Percentiles rank a stretch among this genome's conserved stretches.
phyloP scores from a whole-genome alignment of 2,329 filamentous ascomycete genomes.

The Triangularia verruculosa region DNA sequence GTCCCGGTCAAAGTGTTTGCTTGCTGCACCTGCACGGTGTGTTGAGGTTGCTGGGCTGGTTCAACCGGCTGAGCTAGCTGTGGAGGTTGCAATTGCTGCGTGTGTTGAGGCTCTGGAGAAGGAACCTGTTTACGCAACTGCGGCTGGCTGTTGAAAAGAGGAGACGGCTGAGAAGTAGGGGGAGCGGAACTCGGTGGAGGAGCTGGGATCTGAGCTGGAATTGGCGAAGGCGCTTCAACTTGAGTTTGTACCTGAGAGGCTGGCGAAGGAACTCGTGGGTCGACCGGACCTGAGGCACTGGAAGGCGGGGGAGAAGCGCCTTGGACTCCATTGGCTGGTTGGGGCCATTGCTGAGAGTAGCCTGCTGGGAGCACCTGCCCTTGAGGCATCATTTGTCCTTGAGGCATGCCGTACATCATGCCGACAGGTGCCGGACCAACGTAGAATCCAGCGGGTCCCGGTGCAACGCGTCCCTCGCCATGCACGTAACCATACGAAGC shows the following conservation, averaged over 20 bases:
- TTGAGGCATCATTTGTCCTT: conserved; percentile 10
- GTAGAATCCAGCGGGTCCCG: conserved; percentile 24
- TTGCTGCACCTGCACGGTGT: not conserved
- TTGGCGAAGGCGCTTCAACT: not conserved
- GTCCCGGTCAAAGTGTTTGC: not conserved
- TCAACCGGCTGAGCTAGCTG: not conserved
- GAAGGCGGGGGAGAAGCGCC: not conserved
- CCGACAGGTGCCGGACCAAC: conserved; percentile 16
- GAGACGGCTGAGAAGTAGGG: not conserved
- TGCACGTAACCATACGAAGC: conserved; percentile 28
- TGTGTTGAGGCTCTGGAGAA: not conserved
- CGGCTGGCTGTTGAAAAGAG: not conserved
- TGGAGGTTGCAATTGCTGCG: not conserved
- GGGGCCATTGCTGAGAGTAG: conserved; percentile 14
- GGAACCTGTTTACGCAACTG: not conserved
- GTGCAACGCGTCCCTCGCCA: conserved; percentile 25
- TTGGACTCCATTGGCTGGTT: not conserved
- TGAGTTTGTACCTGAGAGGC: not conserved
- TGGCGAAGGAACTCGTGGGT: conserved; percentile 4
- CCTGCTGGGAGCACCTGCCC: conserved; percentile 13
- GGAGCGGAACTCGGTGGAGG: not conserved
- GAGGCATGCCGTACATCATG: conserved; percentile 10
- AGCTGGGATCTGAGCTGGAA: conserved; percentile 1
- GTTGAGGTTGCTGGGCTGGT: not conserved
- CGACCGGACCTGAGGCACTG: not conserved